A percentile compares a stretch with the other conserved stretches of the same genome.
Conservation (phyloP, 2,329 filamentous ascomycete genomes). For the Aspergillus sp. region DNA sequence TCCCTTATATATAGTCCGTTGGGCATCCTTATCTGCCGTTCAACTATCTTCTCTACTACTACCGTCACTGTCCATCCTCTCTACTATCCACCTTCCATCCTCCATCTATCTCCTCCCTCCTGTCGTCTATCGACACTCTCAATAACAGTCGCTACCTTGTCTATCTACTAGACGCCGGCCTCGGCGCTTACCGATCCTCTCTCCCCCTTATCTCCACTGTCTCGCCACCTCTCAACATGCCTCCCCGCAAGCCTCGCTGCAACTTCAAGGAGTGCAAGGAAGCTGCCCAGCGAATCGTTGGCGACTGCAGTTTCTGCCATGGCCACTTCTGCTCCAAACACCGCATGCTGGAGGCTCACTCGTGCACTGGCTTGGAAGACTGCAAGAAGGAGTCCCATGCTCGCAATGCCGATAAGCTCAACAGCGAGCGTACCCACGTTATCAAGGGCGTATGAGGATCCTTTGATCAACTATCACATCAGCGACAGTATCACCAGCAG, state of each 20-base stretch:
- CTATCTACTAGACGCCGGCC: background rate
- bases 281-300: constrained; percentile 84
- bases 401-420: constrained; percentile 86
- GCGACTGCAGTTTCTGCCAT: constrained; percentile 91
- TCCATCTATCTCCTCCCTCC: background rate
- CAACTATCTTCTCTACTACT: constrained; percentile 3
- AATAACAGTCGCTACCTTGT: too few species aligned
- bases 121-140: too few species aligned
- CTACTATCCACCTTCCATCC: constrained; percentile 2
- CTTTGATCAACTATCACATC: too few species aligned
- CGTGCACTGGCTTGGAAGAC: constrained; percentile 87
- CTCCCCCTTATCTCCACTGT: background rate
- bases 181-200: constrained; percentile 3
- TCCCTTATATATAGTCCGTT: constrained; percentile 3
- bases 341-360: constrained; percentile 87
- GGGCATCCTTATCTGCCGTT: background rate
- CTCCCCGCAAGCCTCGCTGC: constrained; percentile 65
- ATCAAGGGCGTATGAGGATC: constrained; percentile 76
- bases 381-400: constrained; percentile 97
- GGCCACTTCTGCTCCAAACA: constrained; percentile 96
- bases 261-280: constrained; percentile 85
- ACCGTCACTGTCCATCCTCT: constrained; percentile 3
- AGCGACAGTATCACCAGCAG: background rate
- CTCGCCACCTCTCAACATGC: constrained; percentile 23
- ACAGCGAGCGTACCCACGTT: constrained; percentile 87